Percentiles rank a stretch among this genome's conserved stretches.
Evolutionary conservation across 1,284 basidiomycete genomes (phyloP).

Genomic region (Neonothopanus nambi): DNA sequence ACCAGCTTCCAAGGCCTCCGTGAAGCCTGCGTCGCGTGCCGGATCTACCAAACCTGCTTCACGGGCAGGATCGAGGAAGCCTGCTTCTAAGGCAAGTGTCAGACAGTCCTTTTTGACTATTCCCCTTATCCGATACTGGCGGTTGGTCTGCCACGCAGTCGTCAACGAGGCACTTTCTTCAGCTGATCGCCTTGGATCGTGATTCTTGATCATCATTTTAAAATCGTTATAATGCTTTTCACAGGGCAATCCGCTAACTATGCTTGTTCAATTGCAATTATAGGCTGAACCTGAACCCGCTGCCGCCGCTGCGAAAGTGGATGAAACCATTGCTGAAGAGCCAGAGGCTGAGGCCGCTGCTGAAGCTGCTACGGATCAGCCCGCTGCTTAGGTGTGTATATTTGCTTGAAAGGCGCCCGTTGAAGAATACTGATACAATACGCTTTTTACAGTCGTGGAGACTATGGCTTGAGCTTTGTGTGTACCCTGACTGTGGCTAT

Average conservation of each 20-base stretch:
- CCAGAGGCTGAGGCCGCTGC: conserved; percentile 15
- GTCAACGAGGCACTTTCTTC: background rate
- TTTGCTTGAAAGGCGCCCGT: background rate
- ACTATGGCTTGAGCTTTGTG: too few species aligned
- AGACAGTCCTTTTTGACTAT: background rate
- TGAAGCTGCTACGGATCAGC: conserved; percentile 1
- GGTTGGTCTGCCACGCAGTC: background rate
- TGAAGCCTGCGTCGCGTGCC: conserved; percentile 45
- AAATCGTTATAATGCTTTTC: background rate
- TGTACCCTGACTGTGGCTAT: too few species aligned
- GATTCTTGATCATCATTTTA: background rate
- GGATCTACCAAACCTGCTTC: conserved; percentile 43
- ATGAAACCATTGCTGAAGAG: conserved; percentile 18
- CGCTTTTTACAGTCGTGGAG: too few species aligned
- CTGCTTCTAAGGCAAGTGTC: conserved; percentile 32
- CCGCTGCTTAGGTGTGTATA: conserved; percentile 4
- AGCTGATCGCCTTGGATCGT: background rate
- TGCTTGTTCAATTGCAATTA: background rate
- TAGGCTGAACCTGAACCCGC: conserved; percentile 14
- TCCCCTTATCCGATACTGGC: conserved; percentile 3
- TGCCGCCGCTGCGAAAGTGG: conserved; percentile 9
- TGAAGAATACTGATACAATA: too few species aligned
- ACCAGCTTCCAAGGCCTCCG: conserved; percentile 27
- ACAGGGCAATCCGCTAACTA: background rate
- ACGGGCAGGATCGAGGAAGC: conserved; percentile 39